Conservation (phyloP, 768 basidiomycete species). For the Macrolepiota dolichaula region DNA sequence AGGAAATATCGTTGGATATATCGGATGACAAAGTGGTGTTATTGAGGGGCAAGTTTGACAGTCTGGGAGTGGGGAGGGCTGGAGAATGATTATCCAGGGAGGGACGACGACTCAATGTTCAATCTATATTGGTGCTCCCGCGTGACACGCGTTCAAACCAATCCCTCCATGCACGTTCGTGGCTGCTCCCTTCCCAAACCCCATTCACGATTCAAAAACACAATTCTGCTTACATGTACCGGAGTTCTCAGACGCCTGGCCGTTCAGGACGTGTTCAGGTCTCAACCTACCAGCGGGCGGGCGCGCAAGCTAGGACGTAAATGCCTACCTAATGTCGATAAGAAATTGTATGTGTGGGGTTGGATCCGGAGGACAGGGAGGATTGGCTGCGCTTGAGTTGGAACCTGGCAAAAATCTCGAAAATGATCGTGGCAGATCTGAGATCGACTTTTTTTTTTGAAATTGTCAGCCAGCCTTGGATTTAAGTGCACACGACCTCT, state of each 20-base stretch:
- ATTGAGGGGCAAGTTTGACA: too few relatives aligned
- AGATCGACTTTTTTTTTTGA: neutral
- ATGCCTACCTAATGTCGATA: neutral
- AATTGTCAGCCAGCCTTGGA: neutral
- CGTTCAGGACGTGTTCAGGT: too few relatives aligned
- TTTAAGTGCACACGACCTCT: slow-evolving; percentile 4
- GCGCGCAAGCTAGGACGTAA: too few relatives aligned
- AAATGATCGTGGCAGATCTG: neutral
- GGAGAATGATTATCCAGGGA: neutral
- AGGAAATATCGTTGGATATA: too few relatives aligned
- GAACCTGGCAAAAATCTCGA: neutral
- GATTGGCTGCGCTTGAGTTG: too few relatives aligned
- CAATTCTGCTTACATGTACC: neutral
- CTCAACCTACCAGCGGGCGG: too few relatives aligned
- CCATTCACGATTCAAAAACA: neutral
- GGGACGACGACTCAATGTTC: neutral
- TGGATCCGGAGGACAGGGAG: neutral
- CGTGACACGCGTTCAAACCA: neutral
- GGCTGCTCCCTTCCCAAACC: neutral
- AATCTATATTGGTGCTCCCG: neutral
- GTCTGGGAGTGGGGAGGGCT: too few relatives aligned
- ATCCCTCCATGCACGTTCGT: slow-evolving; percentile 5
- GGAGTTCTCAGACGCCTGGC: neutral
- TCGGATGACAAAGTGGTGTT: too few relatives aligned
- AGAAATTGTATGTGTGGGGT: neutral